Conservation (phyloP, 2,329 filamentous ascomycete genomes). For the Alternaria brassicae region DNA sequence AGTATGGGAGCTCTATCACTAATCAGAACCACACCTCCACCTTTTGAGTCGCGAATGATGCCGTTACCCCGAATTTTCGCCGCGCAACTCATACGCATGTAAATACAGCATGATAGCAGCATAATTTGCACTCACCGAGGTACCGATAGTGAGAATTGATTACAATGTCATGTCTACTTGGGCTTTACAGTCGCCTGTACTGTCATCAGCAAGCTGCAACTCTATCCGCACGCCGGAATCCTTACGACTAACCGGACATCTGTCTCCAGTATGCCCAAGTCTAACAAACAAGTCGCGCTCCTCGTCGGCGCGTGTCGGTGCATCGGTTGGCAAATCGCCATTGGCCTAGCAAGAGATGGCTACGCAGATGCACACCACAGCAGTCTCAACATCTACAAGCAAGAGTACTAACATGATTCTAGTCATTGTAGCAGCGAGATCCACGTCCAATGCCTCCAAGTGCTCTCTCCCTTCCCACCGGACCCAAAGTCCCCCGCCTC, state of each 20-base stretch:
- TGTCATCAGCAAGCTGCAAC: not conserved
- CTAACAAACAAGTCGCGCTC: conserved; percentile 65
- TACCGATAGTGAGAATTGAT: conserved; percentile 3
- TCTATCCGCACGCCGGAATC: not conserved
- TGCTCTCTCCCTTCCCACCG: conserved; percentile 69
- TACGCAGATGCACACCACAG: conserved; percentile 66
- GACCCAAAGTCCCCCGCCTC: conserved; percentile 76
- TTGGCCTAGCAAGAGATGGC: conserved; percentile 74
- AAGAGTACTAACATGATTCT: conserved; percentile 10
- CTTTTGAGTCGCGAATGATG: conserved; percentile 4
- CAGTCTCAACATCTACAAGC: not conserved
- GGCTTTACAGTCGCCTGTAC: not conserved
- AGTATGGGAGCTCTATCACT: conserved; percentile 23
- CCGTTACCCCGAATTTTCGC: conserved; percentile 6
- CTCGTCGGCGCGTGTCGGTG: conserved; percentile 79
- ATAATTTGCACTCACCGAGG: not conserved
- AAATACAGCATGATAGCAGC: not conserved
- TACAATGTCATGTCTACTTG: not conserved
- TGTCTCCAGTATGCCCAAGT: conserved; percentile 13
- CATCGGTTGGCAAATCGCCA: conserved; percentile 80
- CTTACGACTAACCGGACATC: not conserved
- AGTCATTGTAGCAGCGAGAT: conserved; percentile 83
- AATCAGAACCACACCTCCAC: conserved; percentile 22
- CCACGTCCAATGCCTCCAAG: conserved; percentile 67
- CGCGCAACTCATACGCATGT: not conserved